phyloP scores from a whole-genome alignment of 2,329 filamentous ascomycete species.

The Fusarium nematophilum region DNA sequence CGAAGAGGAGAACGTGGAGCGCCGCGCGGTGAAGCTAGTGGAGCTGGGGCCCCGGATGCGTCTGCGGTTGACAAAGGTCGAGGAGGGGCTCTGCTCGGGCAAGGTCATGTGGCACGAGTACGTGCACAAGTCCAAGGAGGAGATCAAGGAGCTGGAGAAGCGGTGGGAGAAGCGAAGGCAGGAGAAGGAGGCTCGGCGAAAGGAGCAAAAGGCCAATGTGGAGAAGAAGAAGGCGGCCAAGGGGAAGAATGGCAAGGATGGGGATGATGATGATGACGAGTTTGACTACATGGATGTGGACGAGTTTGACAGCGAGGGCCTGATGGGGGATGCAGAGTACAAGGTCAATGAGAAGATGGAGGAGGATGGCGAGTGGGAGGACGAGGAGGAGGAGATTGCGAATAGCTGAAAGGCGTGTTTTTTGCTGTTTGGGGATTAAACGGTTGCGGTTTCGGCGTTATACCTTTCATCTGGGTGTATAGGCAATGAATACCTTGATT shows the following conservation, averaged over 20 bases:
- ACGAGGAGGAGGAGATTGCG: constrained; percentile 58
- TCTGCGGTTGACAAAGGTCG: constrained; percentile 91
- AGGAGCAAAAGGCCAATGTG: constrained; percentile 89
- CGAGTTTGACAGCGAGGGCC: constrained; percentile 63
- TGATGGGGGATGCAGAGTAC: constrained; percentile 62
- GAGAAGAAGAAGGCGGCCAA: constrained; percentile 78
- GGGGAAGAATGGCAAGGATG: constrained; percentile 51
- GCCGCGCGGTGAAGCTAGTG: constrained; percentile 88
- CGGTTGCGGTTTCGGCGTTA: constrained; percentile 40
- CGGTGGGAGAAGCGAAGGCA: constrained; percentile 81
- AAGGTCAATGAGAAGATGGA: constrained; percentile 62
- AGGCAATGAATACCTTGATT: constrained; percentile 42
- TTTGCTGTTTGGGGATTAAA: constrained; percentile 16
- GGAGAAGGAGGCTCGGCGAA: constrained; percentile 85
- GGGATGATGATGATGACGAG: constrained; percentile 55
- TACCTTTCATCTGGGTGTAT: constrained; percentile 35
- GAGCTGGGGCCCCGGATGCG: constrained; percentile 93
- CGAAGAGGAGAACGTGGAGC: constrained; percentile 74
- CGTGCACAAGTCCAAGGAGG: constrained; percentile 83
- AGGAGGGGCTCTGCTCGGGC: constrained; percentile 90
- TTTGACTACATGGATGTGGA: constrained; percentile 60
- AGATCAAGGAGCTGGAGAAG: constrained; percentile 82
- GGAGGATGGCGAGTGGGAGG: constrained; percentile 64
- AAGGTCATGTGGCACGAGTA: constrained; percentile 99
- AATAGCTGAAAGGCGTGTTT: constrained; percentile 32